Evolutionary conservation across 192 early-diverging fungal species (phyloP).

Genomic region (Dimargaris verticillata): DNA sequence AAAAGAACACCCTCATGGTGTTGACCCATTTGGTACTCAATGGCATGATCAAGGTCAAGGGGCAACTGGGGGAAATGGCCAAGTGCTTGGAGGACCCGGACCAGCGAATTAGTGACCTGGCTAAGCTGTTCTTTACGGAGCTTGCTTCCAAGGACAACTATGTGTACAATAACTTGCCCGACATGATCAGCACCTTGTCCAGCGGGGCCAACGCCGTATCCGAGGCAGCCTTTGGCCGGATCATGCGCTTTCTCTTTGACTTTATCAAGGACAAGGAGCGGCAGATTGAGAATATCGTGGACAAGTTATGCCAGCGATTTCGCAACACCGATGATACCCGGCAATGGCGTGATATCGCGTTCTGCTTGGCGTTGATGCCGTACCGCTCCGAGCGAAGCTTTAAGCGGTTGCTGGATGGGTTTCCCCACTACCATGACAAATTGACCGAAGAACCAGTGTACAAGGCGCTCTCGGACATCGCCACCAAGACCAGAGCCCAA

Average conservation of each 20-base stretch:
- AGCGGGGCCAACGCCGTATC: slow-evolving; percentile 42
- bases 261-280: slow-evolving; percentile 85
- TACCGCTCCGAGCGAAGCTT: slow-evolving; percentile 77
- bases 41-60: slow-evolving; percentile 99
- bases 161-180: slow-evolving; percentile 97
- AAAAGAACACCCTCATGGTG: slow-evolving; percentile 98
- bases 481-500: slow-evolving; percentile 46
- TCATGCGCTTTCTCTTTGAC: slow-evolving; percentile 92
- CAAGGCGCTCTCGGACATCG: slow-evolving; percentile 76
- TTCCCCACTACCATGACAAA: slow-evolving; percentile 83
- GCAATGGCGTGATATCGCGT: slow-evolving; percentile 86
- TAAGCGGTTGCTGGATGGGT: slow-evolving; percentile 65
- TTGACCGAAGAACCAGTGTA: slow-evolving; percentile 67
- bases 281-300: slow-evolving; percentile 86
- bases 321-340: slow-evolving; percentile 54
- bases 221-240: slow-evolving; percentile 68
- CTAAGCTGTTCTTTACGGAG: slow-evolving; percentile 92
- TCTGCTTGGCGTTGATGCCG: slow-evolving; percentile 75
- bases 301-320: slow-evolving; percentile 93
- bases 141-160: slow-evolving; percentile 92
- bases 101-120: slow-evolving; percentile 73
- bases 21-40: slow-evolving; percentile 94
- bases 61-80: slow-evolving; percentile 95
- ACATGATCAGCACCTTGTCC: slow-evolving; percentile 90
- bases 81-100: slow-evolving; percentile 88